These are phyloP conservation scores for Clonostachys rhizophaga DNA, from an alignment of 2,329 filamentous ascomycete species.

Conservation along the genomic window DNA sequence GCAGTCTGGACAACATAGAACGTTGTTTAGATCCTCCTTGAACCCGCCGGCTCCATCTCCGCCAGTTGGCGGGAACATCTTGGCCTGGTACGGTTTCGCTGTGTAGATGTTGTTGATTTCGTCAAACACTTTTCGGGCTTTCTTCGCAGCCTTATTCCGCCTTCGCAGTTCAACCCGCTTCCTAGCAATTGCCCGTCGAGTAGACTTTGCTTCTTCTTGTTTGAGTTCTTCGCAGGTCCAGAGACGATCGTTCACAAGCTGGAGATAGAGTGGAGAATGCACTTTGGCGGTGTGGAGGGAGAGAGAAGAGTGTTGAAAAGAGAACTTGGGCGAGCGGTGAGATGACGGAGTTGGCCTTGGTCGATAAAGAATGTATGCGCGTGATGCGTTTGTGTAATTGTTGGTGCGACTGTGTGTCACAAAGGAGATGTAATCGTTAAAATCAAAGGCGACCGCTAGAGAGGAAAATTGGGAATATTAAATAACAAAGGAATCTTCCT, in stretches of 20 bases:
- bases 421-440: neutral
- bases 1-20: constrained; percentile 86
- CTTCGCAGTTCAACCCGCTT: constrained; percentile 24
- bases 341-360: neutral
- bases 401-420: neutral
- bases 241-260: constrained; percentile 41
- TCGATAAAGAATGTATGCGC: neutral
- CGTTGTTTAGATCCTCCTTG: constrained; percentile 82
- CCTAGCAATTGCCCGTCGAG: constrained; percentile 16
- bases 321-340: neutral
- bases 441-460: neutral
- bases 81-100: constrained; percentile 31
- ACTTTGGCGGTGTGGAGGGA: constrained; percentile 47
- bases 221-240: constrained; percentile 19
- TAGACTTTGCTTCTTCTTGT: constrained; percentile 7
- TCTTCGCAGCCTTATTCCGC: constrained; percentile 23
- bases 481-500: too few relatives aligned
- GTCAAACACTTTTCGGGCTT: constrained; percentile 31
- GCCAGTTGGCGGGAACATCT: constrained; percentile 38
- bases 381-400: neutral
- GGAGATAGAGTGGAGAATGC: constrained; percentile 69
- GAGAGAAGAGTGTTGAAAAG: neutral
- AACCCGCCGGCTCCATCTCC: constrained; percentile 36
- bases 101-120: constrained; percentile 36
- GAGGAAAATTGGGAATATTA: neutral